These are phyloP conservation scores for Talaromyces borbonicus DNA, from an alignment of 495 filamentous ascomycete species.

Conservation along the genomic window DNA sequence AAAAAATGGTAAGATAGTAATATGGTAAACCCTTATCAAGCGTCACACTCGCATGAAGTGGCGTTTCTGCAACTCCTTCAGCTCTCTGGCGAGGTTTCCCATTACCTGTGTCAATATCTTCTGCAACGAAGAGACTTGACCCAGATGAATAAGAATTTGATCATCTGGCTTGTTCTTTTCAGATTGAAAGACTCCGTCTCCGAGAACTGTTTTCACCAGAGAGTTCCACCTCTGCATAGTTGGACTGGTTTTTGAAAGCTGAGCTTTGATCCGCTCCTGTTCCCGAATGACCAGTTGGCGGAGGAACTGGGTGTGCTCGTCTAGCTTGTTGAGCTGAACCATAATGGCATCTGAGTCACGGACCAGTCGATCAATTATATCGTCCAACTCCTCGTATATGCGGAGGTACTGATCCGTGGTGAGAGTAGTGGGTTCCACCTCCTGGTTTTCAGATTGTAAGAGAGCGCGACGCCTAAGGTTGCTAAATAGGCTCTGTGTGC, in stretches of 20 bases:
- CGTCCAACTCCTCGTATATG: conserved; percentile 30
- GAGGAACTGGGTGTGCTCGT: conserved; percentile 35
- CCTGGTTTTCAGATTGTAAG: neutral
- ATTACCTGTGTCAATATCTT: conserved; percentile 13
- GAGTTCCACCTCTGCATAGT: conserved; percentile 5
- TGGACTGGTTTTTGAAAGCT: neutral
- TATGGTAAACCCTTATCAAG: too few species aligned
- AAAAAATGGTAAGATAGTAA: neutral
- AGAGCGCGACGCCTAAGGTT: neutral
- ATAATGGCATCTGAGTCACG: conserved; percentile 27
- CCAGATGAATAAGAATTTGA: conserved; percentile 16
- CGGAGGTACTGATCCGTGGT: conserved; percentile 19
- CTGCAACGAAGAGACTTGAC: conserved; percentile 15
- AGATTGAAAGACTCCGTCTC: conserved; percentile 2
- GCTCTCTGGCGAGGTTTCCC: conserved; percentile 13
- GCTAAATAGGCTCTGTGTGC: neutral
- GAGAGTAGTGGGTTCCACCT: neutral
- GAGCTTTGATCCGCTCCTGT: conserved; percentile 8
- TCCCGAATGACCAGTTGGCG: conserved; percentile 23
- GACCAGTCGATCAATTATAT: conserved; percentile 25
- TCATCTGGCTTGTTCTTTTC: conserved; percentile 3
- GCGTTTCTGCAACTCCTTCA: conserved; percentile 14
- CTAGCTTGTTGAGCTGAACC: conserved; percentile 26
- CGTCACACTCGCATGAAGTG: neutral
- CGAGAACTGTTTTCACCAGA: conserved; percentile 11